Conservation (phyloP, 148 eudicot species). For the Dysphania ambrosioides region DNA sequence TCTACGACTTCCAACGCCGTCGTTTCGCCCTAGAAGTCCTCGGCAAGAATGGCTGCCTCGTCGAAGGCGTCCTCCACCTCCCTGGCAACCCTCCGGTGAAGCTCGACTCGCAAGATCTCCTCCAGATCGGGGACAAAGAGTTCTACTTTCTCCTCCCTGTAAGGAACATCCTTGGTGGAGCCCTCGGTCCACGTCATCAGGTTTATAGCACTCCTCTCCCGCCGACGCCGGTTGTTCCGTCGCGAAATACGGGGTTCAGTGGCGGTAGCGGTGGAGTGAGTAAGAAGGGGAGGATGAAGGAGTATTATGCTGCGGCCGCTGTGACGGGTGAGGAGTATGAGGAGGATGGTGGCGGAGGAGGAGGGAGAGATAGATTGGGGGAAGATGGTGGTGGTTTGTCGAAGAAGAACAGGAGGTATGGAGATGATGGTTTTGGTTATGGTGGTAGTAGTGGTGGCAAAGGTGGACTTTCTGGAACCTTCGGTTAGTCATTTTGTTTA, state of each 20-base stretch:
- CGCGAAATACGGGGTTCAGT: conserved; percentile 21
- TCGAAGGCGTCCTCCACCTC: conserved; percentile 84
- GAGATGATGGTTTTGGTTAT: conserved; percentile 26
- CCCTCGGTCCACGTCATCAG: conserved; percentile 42
- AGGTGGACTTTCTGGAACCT: conserved; percentile 37
- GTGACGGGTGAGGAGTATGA: conserved; percentile 22
- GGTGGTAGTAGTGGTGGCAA: conserved; percentile 49
- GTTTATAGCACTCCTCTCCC: conserved; percentile 23
- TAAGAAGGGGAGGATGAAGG: conserved; percentile 36
- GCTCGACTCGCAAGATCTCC: conserved; percentile 78
- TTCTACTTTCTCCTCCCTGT: conserved; percentile 78
- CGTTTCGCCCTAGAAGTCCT: conserved; percentile 88
- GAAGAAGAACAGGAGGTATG: conserved; percentile 30
- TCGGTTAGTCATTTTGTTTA: conserved; percentile 38
- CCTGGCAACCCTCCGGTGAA: conserved; percentile 78
- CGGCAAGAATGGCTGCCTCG: conserved; percentile 91
- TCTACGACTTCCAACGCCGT: conserved; percentile 92
- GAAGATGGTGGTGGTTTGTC: conserved; percentile 33
- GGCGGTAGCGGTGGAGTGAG: conserved; percentile 29
- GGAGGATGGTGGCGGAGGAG: conserved; percentile 39
- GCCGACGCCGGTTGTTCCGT: conserved; percentile 18
- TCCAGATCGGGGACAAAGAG: conserved; percentile 92
- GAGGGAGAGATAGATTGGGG: conserved; percentile 37
- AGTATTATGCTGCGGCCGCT: conserved; percentile 14
- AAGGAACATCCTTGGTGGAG: conserved; percentile 63